Evolutionary conservation across 176 grass and related monocot species (phyloP), one percentile per base, ranked within the genome.

Genomic region (Poa pratensis): DNA sequence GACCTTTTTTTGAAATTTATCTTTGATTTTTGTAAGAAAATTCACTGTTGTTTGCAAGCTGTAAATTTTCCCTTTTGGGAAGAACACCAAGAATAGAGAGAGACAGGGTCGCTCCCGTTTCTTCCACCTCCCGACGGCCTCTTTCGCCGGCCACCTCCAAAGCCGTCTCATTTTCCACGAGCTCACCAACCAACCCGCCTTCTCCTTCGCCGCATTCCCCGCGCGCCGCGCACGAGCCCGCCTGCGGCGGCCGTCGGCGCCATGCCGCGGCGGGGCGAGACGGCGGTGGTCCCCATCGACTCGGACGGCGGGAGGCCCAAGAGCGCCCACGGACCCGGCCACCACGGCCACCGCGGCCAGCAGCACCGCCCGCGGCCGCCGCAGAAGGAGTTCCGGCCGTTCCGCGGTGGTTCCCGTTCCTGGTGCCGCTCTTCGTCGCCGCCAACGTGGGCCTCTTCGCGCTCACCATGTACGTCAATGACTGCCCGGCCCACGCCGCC

Each of bases 401-500:
- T 92, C 78, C 81, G 80, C 35, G 80, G 22, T 99, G 93, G 93
- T 92, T 93, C 67, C 89, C 96, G 42, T 99, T 92, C 90, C 88
- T 99, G 18, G 88, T 96, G 55, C 91, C 96, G 49, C 37, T 89
- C 61, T 90, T 96, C 78, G 53, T 94, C 6, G 65, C 87, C 52
- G 84, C 86, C 45, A 92, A 96, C 70, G 17, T 92, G 39, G 90
- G 37, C 17, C 64, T 96, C 61, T 99, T 99, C 91, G 69, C 90
- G 12, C 80, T 92, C 78, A 89, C 91, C 30, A 96, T 99, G 96
- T 99, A 94, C 91, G 30, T 89, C 37, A 99, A 99, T 78, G 88
- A 99, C 73, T 99, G 96, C 82, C 96, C 96, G 65, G 68, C 67
- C 28, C 89, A 86, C 58, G 59, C 39, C 67, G 57, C 55, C 35